These are phyloP conservation scores for Schizosaccharomyces lindneri DNA, from an alignment of 805 yeast species.

Conservation along the genomic window DNA sequence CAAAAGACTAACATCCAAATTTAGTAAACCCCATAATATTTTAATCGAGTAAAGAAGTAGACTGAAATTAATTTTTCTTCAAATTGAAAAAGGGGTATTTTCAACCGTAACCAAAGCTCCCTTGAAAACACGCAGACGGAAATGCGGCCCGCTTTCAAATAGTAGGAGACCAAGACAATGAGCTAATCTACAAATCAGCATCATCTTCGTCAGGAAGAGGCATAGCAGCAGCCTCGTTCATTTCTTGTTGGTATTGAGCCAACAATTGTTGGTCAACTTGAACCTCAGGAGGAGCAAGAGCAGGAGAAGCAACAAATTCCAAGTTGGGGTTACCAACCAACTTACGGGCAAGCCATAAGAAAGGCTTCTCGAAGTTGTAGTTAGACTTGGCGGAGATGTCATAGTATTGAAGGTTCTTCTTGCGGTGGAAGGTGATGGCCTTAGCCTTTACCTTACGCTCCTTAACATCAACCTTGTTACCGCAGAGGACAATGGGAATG, in stretches of 20 bases:
- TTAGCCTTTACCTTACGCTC: slow-evolving; percentile 99
- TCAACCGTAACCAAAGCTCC: too few species aligned
- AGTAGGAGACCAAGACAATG: too few species aligned
- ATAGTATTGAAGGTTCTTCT: slow-evolving; percentile 97
- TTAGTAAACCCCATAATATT: too few species aligned
- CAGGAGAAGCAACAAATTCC: slow-evolving; percentile 97
- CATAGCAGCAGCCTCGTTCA: slow-evolving; percentile 97
- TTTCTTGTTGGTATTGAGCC: slow-evolving; percentile 97
- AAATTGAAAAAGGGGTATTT: too few species aligned
- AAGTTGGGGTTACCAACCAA: slow-evolving; percentile 93
- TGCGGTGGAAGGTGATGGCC: slow-evolving; percentile 99
- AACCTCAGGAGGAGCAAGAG: slow-evolving; percentile 98
- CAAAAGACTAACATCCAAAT: too few species aligned
- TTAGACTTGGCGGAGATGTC: slow-evolving; percentile 98
- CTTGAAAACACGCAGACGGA: too few species aligned
- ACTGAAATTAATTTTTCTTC: too few species aligned
- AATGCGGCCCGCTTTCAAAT: too few species aligned
- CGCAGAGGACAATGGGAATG: slow-evolving; percentile 95
- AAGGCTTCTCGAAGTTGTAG: slow-evolving; percentile 98
- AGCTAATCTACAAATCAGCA: slow-evolving; percentile 60
- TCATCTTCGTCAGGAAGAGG: slow-evolving; percentile 99
- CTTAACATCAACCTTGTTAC: slow-evolving; percentile 98
- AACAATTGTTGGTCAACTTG: slow-evolving; percentile 86
- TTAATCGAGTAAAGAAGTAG: too few species aligned
- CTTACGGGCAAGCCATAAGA: slow-evolving; percentile 98